Percentiles rank a stretch among this genome's conserved stretches.
These are phyloP conservation scores for Phytophthora crassamura DNA, from an alignment of 352 stramenopile species.

Conservation along the genomic window DNA sequence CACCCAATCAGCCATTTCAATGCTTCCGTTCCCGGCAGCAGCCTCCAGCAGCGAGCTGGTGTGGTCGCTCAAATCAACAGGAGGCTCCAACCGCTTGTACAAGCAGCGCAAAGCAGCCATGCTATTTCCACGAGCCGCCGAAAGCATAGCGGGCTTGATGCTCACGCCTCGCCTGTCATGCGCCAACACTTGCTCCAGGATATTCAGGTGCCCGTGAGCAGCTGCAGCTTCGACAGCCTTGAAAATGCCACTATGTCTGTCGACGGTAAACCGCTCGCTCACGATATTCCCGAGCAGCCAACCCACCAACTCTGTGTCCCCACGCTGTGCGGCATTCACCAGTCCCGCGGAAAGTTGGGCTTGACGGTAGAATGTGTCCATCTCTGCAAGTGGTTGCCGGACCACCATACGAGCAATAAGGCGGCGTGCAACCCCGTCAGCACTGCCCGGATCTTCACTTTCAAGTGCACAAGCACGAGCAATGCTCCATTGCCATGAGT, in stretches of 20 bases:
- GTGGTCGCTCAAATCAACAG: slow-evolving; percentile 5
- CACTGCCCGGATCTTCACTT: slow-evolving; percentile 6
- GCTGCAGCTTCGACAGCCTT: slow-evolving; percentile 33
- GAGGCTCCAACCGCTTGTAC: slow-evolving; percentile 5
- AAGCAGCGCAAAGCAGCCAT: slow-evolving; percentile 30
- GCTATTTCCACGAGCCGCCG: slow-evolving; percentile 15
- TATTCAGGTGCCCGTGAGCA: slow-evolving; percentile 13
- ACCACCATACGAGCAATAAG: slow-evolving; percentile 30
- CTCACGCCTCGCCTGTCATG: slow-evolving; percentile 26
- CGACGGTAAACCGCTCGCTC: slow-evolving; percentile 25
- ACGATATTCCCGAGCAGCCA: slow-evolving; percentile 31
- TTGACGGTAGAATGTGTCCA: slow-evolving; percentile 39
- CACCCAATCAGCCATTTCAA: slow-evolving; percentile 27
- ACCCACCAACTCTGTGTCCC: slow-evolving; percentile 21
- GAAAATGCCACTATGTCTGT: slow-evolving; percentile 30
- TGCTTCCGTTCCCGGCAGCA: slow-evolving; percentile 23
- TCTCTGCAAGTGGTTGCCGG: slow-evolving; percentile 24
- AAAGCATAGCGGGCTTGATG: slow-evolving; percentile 20
- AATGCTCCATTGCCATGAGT: slow-evolving; percentile 39
- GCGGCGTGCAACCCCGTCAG: slow-evolving; percentile 16
- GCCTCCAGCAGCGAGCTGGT: slow-evolving; percentile 23
- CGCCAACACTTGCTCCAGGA: slow-evolving; percentile 32
- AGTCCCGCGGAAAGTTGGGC: slow-evolving; percentile 33
- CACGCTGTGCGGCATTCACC: slow-evolving; percentile 18
- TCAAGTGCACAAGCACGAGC: slow-evolving; percentile 31